Percentiles rank a stretch among this genome's conserved stretches.
Evolutionary conservation across 257 asterid genomes (phyloP).

Genomic region (Verbascum thapsus): DNA sequence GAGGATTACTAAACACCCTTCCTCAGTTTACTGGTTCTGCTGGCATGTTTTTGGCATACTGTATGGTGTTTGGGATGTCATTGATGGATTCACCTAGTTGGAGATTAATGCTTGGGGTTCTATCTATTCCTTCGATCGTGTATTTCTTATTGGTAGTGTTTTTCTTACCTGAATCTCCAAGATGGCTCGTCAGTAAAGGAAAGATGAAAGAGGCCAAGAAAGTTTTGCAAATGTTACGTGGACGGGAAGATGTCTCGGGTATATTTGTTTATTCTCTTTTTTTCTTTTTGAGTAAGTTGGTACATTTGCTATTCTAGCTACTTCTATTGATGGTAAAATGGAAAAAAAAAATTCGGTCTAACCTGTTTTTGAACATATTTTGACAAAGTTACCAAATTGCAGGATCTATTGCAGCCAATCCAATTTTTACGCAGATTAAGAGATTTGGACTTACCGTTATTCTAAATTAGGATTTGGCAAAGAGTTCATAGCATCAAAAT

Average conservation of each 20-base stretch:
- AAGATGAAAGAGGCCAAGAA: conserved; percentile 76
- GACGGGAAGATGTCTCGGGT: conserved; percentile 91
- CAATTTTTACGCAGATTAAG: not conserved
- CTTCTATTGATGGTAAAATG: not conserved
- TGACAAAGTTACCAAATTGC: not conserved
- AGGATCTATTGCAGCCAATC: not conserved
- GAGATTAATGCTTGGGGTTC: conserved; percentile 96
- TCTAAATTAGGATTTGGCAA: too few relatives aligned
- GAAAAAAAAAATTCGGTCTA: not conserved
- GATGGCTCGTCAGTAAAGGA: conserved; percentile 97
- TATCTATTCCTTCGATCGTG: conserved; percentile 71
- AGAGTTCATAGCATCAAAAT: too few relatives aligned
- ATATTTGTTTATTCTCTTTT: conserved; percentile 2
- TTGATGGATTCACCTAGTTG: conserved; percentile 77
- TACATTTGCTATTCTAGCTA: conserved; percentile 15
- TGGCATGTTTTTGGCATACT: conserved; percentile 87
- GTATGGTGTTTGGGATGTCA: conserved; percentile 94
- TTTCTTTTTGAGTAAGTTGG: conserved; percentile 30
- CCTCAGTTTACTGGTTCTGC: conserved; percentile 92
- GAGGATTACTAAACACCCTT: conserved; percentile 78
- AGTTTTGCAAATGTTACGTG: conserved; percentile 78
- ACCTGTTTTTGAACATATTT: conserved; percentile 8
- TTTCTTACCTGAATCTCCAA: conserved; percentile 93
- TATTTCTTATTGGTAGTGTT: conserved; percentile 61
- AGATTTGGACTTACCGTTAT: too few relatives aligned